phyloP scores from a whole-genome alignment of 768 basidiomycete genomes.

The Pulveroboletus ravenelii region DNA sequence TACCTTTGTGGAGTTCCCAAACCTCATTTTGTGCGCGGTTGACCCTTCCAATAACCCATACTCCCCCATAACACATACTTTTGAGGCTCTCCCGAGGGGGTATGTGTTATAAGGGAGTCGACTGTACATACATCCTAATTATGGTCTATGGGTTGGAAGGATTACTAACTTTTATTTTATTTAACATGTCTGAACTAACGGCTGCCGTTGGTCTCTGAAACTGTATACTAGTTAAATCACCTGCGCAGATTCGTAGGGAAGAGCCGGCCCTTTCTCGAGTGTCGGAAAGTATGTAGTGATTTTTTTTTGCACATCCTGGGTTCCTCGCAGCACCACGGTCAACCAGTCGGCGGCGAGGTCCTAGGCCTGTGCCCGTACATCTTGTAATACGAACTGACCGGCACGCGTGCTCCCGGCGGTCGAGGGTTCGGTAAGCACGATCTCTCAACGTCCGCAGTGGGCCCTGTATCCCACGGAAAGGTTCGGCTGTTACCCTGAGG shows the following conservation, averaged over 20 bases:
- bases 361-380: neutral
- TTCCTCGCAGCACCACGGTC: neutral
- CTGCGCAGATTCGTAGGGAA: neutral
- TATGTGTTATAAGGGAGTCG: no score
- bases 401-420: neutral
- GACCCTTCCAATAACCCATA: no score
- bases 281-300: neutral
- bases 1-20: no score
- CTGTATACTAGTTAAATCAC: neutral
- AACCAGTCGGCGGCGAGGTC: neutral
- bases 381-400: neutral
- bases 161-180: no score
- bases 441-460: constrained; percentile 3
- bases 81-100: no score
- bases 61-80: no score
- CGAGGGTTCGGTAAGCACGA: constrained; percentile 2
- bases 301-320: neutral
- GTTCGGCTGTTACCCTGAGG: neutral
- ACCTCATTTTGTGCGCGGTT: no score
- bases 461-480: constrained; percentile 1
- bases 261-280: neutral
- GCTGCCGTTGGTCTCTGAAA: no score
- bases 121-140: no score
- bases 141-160: no score
- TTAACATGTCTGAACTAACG: no score